phyloP scores from a whole-genome alignment of 805 yeast genomes.

The Lipomyces orientalis region DNA sequence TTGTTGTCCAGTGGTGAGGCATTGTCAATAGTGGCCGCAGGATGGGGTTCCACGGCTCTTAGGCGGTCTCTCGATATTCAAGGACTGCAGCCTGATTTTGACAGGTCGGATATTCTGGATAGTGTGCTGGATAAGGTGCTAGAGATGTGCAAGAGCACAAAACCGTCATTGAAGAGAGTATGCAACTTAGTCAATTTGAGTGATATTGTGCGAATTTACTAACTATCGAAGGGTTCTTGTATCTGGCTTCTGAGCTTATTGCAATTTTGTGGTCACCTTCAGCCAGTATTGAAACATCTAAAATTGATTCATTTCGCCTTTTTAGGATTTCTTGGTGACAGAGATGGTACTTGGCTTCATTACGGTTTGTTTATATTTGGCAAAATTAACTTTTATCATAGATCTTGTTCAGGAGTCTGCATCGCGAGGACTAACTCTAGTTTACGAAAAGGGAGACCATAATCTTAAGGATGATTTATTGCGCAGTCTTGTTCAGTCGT shows the following conservation, averaged over 20 bases:
- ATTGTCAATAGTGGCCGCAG: conserved; percentile 68
- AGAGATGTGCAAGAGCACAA: conserved; percentile 61
- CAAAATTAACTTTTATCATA: neutral
- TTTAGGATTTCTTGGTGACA: conserved; percentile 76
- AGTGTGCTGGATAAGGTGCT: conserved; percentile 58
- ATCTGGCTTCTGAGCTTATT: conserved; percentile 83
- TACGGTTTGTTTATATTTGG: neutral
- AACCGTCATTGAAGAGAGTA: conserved; percentile 68
- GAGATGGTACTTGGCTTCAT: conserved; percentile 56
- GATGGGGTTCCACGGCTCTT: conserved; percentile 72
- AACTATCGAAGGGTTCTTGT: conserved; percentile 56
- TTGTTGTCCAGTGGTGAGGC: conserved; percentile 87
- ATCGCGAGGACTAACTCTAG: conserved; percentile 79
- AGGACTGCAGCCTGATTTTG: conserved; percentile 8
- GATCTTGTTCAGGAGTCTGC: conserved; percentile 89
- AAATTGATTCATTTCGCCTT: conserved; percentile 74
- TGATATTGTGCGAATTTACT: neutral
- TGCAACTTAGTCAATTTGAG: conserved; percentile 38
- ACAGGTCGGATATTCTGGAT: conserved; percentile 37
- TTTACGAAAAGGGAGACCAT: conserved; percentile 76
- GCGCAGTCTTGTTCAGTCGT: conserved; percentile 72
- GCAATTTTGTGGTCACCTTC: conserved; percentile 68
- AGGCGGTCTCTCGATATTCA: conserved; percentile 60
- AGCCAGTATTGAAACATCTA: conserved; percentile 51
- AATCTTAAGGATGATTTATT: conserved; percentile 75